These are phyloP conservation scores for Hebeloma cylindrosporum DNA, from an alignment of 768 basidiomycete species.

Conservation along the genomic window DNA sequence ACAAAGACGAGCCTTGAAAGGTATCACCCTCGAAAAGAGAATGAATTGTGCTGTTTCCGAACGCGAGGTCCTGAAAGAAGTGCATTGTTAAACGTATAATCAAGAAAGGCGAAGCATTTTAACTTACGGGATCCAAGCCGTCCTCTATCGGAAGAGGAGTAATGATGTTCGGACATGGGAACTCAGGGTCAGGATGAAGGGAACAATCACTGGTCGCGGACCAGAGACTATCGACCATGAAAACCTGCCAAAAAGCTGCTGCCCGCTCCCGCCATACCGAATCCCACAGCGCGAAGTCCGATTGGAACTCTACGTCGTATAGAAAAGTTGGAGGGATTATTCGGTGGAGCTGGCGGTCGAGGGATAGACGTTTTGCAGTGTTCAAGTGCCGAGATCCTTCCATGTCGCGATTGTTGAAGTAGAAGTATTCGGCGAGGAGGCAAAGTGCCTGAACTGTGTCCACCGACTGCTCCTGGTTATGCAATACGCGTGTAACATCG, in stretches of 20 bases:
- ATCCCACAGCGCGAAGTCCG: constrained; percentile 31
- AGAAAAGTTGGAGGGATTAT: constrained; percentile 32
- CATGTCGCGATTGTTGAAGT: constrained; percentile 51
- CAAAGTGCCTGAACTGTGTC: constrained; percentile 62
- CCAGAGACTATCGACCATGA: constrained; percentile 62
- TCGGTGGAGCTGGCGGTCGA: constrained; percentile 59
- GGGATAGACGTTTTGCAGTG: constrained; percentile 59
- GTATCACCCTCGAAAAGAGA: constrained; percentile 27
- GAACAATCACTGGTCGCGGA: constrained; percentile 54
- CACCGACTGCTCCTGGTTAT: constrained; percentile 52
- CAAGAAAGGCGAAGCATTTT: not conserved
- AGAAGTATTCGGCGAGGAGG: constrained; percentile 60
- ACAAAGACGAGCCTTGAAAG: constrained; percentile 26
- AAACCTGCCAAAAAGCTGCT: constrained; percentile 61
- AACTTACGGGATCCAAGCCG: constrained; percentile 20
- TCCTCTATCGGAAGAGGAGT: constrained; percentile 50
- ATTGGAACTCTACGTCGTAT: constrained; percentile 18
- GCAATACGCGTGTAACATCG: constrained; percentile 53
- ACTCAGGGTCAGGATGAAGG: constrained; percentile 51
- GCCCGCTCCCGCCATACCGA: constrained; percentile 47
- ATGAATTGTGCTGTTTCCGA: constrained; percentile 23
- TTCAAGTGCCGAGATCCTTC: constrained; percentile 65
- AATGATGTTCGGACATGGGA: constrained; percentile 46
- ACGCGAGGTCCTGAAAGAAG: constrained; percentile 11
- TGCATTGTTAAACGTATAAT: constrained; percentile 5